Conservation (phyloP, 306 rosid genomes). For the Quercus dentata region DNA sequence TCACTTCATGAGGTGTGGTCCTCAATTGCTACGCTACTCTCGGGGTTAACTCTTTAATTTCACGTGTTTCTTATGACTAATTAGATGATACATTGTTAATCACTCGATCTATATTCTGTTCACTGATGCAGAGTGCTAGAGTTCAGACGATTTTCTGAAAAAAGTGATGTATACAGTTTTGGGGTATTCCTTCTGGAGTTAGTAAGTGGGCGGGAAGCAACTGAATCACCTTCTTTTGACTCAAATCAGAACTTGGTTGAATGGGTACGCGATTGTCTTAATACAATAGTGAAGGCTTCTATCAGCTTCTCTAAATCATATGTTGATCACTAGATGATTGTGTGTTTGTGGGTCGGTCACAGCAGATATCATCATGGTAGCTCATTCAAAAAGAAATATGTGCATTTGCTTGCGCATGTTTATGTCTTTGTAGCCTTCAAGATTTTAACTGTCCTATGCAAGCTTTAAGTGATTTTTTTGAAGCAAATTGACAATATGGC, state of each 20-base stretch:
- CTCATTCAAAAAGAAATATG: background rate
- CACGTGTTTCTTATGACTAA: background rate
- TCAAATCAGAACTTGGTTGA: constrained; percentile 59
- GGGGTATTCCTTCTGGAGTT: constrained; percentile 84
- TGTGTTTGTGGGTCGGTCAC: background rate
- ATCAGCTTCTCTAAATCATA: background rate
- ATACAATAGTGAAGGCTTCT: background rate
- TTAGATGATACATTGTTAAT: constrained; percentile 8
- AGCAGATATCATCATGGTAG: background rate
- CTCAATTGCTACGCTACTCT: background rate
- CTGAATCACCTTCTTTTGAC: constrained; percentile 40
- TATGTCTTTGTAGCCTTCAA: background rate
- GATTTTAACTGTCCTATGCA: background rate
- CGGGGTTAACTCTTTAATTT: background rate
- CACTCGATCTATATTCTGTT: constrained; percentile 11
- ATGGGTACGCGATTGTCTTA: constrained; percentile 45
- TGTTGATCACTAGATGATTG: background rate
- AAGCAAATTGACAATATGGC: background rate
- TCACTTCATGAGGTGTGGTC: background rate
- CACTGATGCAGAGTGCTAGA: constrained; percentile 70
- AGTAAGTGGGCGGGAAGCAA: constrained; percentile 74
- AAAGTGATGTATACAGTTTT: constrained; percentile 84
- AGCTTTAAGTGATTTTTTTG: background rate
- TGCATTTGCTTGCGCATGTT: background rate
- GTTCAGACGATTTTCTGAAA: constrained; percentile 82